These are phyloP conservation scores for Leishmania amazonensis DNA, from an alignment of 208 protist species.

Conservation along the genomic window DNA sequence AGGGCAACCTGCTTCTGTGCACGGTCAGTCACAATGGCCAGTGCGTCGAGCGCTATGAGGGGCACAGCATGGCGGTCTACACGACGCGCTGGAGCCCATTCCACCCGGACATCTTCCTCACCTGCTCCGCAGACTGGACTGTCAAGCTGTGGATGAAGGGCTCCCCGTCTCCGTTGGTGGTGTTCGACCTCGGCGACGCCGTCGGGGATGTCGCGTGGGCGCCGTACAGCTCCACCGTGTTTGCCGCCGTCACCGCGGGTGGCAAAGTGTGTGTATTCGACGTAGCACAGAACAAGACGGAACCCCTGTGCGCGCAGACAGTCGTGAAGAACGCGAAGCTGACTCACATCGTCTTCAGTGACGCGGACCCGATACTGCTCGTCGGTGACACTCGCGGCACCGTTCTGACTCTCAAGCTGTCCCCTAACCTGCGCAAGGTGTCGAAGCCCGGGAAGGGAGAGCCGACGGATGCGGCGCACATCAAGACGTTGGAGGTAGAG, in stretches of 20 bases:
- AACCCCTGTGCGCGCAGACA: constrained; percentile 96
- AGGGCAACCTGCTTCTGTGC: constrained; percentile 95
- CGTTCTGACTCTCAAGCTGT: constrained; percentile 95
- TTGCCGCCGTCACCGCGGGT: constrained; percentile 96
- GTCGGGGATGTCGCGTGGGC: constrained; percentile 97
- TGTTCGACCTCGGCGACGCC: constrained; percentile 96
- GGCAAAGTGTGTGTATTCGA: constrained; percentile 95
- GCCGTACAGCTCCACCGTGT: constrained; percentile 97
- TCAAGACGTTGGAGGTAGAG: constrained; percentile 74
- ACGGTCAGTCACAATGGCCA: constrained; percentile 96
- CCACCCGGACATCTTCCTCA: constrained; percentile 95
- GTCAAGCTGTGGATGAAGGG: constrained; percentile 96
- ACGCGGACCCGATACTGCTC: constrained; percentile 91
- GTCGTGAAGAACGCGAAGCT: constrained; percentile 97
- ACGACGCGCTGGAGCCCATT: constrained; percentile 96
- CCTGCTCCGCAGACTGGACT: constrained; percentile 97
- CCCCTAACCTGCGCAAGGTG: constrained; percentile 93
- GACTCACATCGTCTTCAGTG: constrained; percentile 96
- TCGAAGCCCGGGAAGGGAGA: constrained; percentile 84
- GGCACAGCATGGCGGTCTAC: constrained; percentile 95
- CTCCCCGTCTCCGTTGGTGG: constrained; percentile 84
- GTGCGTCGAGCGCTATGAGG: constrained; percentile 94
- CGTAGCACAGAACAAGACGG: constrained; percentile 94
- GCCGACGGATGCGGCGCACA: constrained; percentile 34
- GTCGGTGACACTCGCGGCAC: constrained; percentile 96